Conservation (phyloP, 495 filamentous ascomycete species). For the Penicillium paxilli region DNA sequence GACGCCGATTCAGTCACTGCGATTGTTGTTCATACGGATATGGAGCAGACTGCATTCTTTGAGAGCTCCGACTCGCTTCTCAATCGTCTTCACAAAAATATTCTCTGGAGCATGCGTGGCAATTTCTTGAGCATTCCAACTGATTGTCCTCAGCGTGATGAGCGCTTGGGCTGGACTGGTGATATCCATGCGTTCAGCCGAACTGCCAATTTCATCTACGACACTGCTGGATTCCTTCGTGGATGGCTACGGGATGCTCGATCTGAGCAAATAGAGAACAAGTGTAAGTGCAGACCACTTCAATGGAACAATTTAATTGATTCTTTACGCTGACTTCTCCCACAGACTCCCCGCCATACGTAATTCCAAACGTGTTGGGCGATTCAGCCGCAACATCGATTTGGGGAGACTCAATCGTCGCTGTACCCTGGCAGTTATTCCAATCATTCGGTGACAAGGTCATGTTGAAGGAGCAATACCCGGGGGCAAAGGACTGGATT, state of each 20-base stretch:
- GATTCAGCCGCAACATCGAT: not conserved
- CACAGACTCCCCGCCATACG: not conserved
- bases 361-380: not conserved
- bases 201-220: not conserved
- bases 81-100: not conserved
- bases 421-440: not conserved
- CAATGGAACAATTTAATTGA: not conserved
- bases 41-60: conserved; percentile 1
- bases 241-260: not conserved
- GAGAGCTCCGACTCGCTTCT: not conserved
- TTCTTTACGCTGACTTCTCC: not conserved
- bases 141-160: not conserved
- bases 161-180: not conserved
- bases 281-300: not conserved
- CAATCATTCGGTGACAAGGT: not conserved
- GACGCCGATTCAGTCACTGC: not conserved
- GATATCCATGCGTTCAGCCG: not conserved
- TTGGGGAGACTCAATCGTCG: not conserved
- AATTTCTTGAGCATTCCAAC: not conserved
- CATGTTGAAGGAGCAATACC: not conserved
- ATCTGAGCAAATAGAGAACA: not conserved
- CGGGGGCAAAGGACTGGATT: not conserved
- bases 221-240: not conserved
- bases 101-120: not conserved
- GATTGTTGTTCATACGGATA: not conserved